Conservation (phyloP, 176 grass and related monocot genomes). For the Musa itinerans region DNA sequence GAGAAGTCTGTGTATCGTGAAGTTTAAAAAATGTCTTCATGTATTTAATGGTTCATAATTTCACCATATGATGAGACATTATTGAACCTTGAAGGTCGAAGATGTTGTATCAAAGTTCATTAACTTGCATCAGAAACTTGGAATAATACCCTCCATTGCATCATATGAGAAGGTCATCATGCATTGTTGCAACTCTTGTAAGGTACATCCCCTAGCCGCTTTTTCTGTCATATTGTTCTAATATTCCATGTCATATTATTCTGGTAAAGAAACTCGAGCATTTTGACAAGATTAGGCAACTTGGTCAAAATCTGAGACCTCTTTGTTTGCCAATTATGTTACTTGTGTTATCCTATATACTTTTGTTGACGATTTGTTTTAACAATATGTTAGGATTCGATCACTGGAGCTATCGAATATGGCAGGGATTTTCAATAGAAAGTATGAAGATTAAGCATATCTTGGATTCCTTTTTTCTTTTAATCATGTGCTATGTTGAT, state of each 20-base stretch:
- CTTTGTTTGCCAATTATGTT: not conserved
- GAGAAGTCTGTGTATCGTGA: not conserved
- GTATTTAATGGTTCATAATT: not conserved
- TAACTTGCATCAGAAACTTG: slow-evolving; percentile 68
- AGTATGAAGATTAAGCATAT: too few relatives aligned
- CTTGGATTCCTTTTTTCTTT: too few relatives aligned
- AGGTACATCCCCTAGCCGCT: slow-evolving; percentile 30
- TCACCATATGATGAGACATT: slow-evolving; percentile 19
- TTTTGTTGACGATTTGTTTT: too few relatives aligned
- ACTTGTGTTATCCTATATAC: not conserved
- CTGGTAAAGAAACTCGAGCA: not conserved
- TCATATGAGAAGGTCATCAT: slow-evolving; percentile 50
- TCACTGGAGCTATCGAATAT: too few relatives aligned
- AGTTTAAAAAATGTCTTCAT: not conserved
- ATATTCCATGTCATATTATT: not conserved
- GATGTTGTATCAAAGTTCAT: slow-evolving; percentile 45
- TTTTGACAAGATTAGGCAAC: not conserved
- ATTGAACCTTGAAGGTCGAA: slow-evolving; percentile 49
- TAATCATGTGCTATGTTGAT: too few relatives aligned
- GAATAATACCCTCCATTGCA: slow-evolving; percentile 37
- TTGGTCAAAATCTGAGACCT: not conserved
- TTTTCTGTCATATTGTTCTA: not conserved
- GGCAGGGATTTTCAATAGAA: too few relatives aligned
- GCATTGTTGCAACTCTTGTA: slow-evolving; percentile 48
- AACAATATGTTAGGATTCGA: too few relatives aligned